phyloP scores from a whole-genome alignment of 768 basidiomycete genomes.

The Pleurotus tuoliensis region DNA sequence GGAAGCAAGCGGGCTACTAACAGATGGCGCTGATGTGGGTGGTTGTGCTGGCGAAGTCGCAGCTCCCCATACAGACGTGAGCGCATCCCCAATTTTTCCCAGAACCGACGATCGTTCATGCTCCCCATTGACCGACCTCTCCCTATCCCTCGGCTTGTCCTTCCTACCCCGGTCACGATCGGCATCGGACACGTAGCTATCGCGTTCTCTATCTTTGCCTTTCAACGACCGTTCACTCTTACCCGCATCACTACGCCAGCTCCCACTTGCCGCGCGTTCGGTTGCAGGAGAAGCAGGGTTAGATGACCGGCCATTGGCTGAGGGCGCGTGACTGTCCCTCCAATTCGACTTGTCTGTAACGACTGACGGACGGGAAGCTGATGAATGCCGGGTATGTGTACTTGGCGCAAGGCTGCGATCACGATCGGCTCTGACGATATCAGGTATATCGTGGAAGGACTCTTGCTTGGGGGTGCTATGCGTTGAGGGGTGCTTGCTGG shows the following conservation, averaged over 20 bases:
- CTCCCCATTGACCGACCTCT: constrained; percentile 18
- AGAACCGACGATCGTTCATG: constrained; percentile 27
- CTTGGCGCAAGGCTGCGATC: not conserved
- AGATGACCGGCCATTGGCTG: constrained; percentile 10
- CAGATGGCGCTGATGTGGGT: not conserved
- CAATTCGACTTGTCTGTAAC: constrained; percentile 1
- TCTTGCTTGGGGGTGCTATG: constrained; percentile 13
- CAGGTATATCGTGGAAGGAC: constrained; percentile 1
- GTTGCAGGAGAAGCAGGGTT: constrained; percentile 12
- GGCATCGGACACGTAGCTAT: constrained; percentile 16
- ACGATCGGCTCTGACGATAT: constrained; percentile 5
- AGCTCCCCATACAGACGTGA: constrained; percentile 49
- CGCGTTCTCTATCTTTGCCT: constrained; percentile 22
- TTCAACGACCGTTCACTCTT: constrained; percentile 15
- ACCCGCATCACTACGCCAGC: constrained; percentile 14
- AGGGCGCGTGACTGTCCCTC: not conserved
- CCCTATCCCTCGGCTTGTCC: constrained; percentile 15
- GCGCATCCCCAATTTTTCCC: constrained; percentile 37
- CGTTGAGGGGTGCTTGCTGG: constrained; percentile 20
- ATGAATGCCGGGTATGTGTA: constrained; percentile 1
- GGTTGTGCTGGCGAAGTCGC: constrained; percentile 7
- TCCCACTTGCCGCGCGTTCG: constrained; percentile 14
- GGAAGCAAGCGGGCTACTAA: not conserved
- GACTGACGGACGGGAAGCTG: not conserved
- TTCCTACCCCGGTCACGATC: constrained; percentile 16